A percentile compares a stretch with the other conserved stretches of the same genome.
Evolutionary conservation across 306 rosid genomes (phyloP).

Genomic region (Echinosophora koreensis): DNA sequence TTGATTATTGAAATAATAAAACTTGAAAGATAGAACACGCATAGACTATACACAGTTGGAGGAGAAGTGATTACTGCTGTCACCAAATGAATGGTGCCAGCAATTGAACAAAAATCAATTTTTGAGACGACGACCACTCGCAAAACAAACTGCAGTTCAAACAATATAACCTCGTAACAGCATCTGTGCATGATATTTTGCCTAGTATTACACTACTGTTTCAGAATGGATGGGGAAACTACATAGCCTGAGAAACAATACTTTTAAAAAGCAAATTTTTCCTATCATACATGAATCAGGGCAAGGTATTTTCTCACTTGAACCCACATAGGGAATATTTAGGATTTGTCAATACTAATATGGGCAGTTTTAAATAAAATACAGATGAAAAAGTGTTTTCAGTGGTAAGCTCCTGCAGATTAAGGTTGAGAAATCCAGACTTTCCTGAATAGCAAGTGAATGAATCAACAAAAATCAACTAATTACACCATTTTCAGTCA

Average conservation of each 20-base stretch:
- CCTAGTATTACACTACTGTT: not conserved
- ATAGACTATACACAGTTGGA: too few species aligned
- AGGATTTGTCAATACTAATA: not conserved
- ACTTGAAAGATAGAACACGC: not conserved
- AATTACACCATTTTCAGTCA: not conserved
- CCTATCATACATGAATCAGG: not conserved
- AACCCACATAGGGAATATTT: not conserved
- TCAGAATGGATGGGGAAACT: not conserved
- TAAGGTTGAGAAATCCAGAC: not conserved
- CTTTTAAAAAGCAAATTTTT: not conserved
- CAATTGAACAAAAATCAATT: not conserved
- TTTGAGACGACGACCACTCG: not conserved
- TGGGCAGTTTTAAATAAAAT: not conserved
- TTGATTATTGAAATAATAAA: not conserved
- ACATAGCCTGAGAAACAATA: not conserved
- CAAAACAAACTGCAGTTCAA: not conserved
- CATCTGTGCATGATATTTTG: not conserved
- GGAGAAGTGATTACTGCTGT: not conserved
- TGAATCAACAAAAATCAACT: not conserved
- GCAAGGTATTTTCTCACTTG: not conserved
- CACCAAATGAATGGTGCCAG: not conserved
- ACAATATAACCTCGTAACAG: not conserved
- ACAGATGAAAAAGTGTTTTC: not conserved
- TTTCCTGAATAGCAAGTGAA: not conserved
- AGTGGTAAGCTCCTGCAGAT: not conserved